Evolutionary conservation across 2,329 filamentous ascomycete species (phyloP).

Genomic region (Ascochyta lentis): DNA sequence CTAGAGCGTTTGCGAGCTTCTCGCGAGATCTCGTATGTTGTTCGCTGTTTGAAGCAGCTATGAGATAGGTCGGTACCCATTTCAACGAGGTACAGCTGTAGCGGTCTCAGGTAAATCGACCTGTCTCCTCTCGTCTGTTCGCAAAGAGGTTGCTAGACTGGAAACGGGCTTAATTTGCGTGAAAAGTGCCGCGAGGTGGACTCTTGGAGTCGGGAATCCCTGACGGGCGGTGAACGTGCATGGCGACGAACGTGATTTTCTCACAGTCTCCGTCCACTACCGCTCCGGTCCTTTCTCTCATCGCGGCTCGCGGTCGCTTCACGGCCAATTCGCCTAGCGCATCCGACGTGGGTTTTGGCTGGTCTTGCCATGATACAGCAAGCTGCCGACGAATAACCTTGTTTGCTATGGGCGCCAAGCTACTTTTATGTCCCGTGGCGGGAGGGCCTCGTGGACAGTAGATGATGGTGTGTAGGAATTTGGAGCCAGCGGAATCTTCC

Average conservation of each 20-base stretch:
- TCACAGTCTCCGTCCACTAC: conserved; percentile 8
- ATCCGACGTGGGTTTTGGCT: conserved; percentile 23
- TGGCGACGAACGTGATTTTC: conserved; percentile 19
- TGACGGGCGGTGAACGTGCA: conserved; percentile 18
- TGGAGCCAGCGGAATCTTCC: conserved; percentile 10
- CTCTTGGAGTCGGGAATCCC: conserved; percentile 11
- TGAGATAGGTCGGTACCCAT: conserved; percentile 15
- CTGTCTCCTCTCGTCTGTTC: conserved; percentile 15
- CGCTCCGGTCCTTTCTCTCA: conserved; percentile 23
- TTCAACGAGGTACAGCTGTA: conserved; percentile 23
- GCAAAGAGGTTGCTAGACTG: conserved; percentile 25
- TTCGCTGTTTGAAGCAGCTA: conserved; percentile 19
- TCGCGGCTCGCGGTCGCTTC: conserved; percentile 29
- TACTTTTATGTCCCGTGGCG: conserved; percentile 10
- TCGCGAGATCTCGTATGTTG: not conserved
- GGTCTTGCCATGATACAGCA: not conserved
- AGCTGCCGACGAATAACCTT: conserved; percentile 21
- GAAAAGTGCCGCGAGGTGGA: conserved; percentile 23
- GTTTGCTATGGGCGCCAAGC: conserved; percentile 34
- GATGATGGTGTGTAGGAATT: not conserved
- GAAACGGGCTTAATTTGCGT: conserved; percentile 17
- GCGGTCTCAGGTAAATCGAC: conserved; percentile 33
- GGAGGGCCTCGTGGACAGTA: conserved; percentile 6
- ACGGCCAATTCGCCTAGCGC: conserved; percentile 31
- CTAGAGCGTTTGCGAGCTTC: conserved; percentile 1